Base-by-base conservation (phyloP, 768 basidiomycete genomes). In the Auriscalpium microsporum region DNA sequence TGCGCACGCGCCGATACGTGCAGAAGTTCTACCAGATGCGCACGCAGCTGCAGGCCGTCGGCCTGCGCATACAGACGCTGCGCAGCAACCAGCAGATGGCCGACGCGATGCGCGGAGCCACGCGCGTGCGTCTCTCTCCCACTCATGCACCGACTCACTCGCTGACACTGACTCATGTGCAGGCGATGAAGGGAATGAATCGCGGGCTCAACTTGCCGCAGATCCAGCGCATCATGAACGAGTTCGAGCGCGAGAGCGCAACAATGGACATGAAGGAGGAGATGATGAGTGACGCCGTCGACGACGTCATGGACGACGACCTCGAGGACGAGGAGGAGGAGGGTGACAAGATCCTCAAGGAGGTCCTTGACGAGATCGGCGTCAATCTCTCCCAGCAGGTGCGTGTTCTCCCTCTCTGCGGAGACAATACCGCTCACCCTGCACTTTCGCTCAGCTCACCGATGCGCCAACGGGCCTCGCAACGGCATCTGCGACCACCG, bases 201-300 rank as follows among this genome's bases (percentile, higher is more conserved):
- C 82, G 90, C 48, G 91, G 91, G 44, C 79, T 98, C 59, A 98
- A 99, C 71, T 79, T 98, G 14, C 96, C 96, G 14, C 82, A 83
- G 58, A 98, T 99, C 56, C 90, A 94, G 68, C 82, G 84, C 52
- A 98, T 98, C 67, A 94, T 99, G 90, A 91, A 85, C 63, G 95
- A 99, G 47, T 99, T 99, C 64, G 96, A 99, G 75, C 87, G 84
- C 65, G 96, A 99, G 72, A 95, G 88, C 63, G 84, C 92, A 5
- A 92, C 86, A 72, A 99, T 99, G 96, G 96, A 99, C 72, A 98
- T 99, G 96, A 99, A 97, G 70, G 96, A 97, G 72, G 95, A 96
- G 69, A 97, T 98, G 90, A 99, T 97, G 96, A 91, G 90, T 19
- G 96, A 98, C 58, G 88, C 93, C 13, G 89, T 98, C 14, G 96